Base-by-base conservation (phyloP, 2,329 filamentous ascomycete species). In the Fusarium buharicum region DNA sequence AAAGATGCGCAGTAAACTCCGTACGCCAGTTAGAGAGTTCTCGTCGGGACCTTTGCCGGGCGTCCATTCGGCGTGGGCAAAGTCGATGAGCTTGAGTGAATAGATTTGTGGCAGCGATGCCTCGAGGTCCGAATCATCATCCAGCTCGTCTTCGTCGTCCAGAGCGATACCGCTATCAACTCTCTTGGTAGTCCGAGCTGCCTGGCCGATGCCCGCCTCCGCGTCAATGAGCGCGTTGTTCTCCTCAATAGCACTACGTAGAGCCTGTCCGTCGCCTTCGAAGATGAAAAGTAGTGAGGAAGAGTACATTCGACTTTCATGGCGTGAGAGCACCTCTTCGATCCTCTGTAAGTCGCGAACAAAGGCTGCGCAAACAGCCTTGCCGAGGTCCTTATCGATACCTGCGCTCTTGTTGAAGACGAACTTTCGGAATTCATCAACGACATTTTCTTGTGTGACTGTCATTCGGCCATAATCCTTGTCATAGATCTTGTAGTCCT, bases 81-180 rank as follows among this genome's bases (percentile, higher is more conserved):
- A 99, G 75, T 99, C 95, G 68, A 99, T 99, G 62, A 99, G 82
- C 73, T 94, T 95, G 45, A 97, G 82, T 12, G 87, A 84, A 70
- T 90, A 92, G 38, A 96, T 85, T 68, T 88, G 88, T 0, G 90
- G 90, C 11, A 79, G 59, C 14, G 66, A 59, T 24, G 40, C 81
- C 2, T 80, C 80, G 1, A 79, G 76, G 34, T 75, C 74, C 12
- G 85, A 82, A 2, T 88, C 85, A 4, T 82, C 82, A 3, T 83
- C 80, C 41, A 69, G 72, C 68, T 76, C 76, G 22, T 77, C 74
- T 31, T 80, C 74, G 37, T 80, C 78, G 54, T 77, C 77, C 65
- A 84, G 72, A 55, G 72, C 81, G 64, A 86, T 85, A 62, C 83
- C 84, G 50, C 83, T 86, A 73, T 86, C 84, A 62, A 84, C 80